phyloP scores from a whole-genome alignment of 371 early-diverging fungal species.

The Catenaria anguillulae region DNA sequence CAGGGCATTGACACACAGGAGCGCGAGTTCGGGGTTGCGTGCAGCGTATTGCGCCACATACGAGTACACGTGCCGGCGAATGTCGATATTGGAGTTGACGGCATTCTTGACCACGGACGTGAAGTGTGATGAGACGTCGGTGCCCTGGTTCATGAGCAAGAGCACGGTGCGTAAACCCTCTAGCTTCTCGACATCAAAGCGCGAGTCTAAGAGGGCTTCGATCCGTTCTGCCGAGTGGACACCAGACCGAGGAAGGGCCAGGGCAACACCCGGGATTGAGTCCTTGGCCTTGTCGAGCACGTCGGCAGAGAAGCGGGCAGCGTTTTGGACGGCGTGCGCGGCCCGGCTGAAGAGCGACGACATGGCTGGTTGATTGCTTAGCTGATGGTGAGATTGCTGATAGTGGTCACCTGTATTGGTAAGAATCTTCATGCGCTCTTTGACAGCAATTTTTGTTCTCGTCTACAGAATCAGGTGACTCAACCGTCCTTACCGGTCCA shows the following conservation, averaged over 20 bases:
- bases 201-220: conserved; percentile 55
- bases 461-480: too few species aligned
- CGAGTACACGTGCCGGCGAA: conserved; percentile 87
- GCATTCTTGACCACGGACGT: conserved; percentile 94
- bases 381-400: too few species aligned
- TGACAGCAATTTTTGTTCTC: too few species aligned
- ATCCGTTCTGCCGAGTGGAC: conserved; percentile 41
- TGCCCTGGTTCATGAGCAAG: conserved; percentile 86
- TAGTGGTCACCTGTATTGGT: too few species aligned
- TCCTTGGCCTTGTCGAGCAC: conserved; percentile 72
- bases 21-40: conserved; percentile 82
- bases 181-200: conserved; percentile 77
- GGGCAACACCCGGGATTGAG: conserved; percentile 57
- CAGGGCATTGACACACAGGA: conserved; percentile 89
- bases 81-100: conserved; percentile 70
- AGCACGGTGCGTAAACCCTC: conserved; percentile 78
- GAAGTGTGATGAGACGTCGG: conserved; percentile 79
- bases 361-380: not conserved
- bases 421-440: too few species aligned
- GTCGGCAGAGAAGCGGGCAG: conserved; percentile 67
- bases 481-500: too few species aligned
- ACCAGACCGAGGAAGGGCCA: conserved; percentile 19
- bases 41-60: conserved; percentile 85
- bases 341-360: conserved; percentile 37
- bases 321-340: conserved; percentile 59